Percentiles rank a stretch among this genome's conserved stretches.
These are phyloP conservation scores for Metschnikowia aberdeeniae DNA, from an alignment of 805 yeast genomes.

Conservation along the genomic window DNA sequence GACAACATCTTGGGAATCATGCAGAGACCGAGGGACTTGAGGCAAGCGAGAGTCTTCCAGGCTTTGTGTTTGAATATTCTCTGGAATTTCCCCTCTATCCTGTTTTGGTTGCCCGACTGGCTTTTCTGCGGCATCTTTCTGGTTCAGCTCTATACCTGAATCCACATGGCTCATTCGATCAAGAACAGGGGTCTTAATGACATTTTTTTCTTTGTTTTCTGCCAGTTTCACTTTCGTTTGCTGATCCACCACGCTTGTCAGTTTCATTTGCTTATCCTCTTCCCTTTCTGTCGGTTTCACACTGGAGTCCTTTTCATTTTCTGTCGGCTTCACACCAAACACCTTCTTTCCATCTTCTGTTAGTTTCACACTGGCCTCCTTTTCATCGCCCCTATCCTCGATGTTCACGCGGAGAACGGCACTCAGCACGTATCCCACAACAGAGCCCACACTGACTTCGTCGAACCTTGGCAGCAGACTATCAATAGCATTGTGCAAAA, in stretches of 20 bases:
- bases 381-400: slow-evolving; percentile 1
- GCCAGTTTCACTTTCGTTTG: too few species aligned
- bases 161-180: too few species aligned
- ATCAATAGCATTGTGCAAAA: slow-evolving; percentile 8
- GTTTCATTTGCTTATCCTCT: too few species aligned
- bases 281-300: too few species aligned
- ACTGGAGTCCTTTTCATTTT: too few species aligned
- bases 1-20: slow-evolving; percentile 8
- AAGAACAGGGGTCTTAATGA: too few species aligned
- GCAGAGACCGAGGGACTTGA: too few species aligned
- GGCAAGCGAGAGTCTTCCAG: slow-evolving; percentile 4
- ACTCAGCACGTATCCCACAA: slow-evolving; percentile 15
- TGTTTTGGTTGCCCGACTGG: background rate
- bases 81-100: background rate
- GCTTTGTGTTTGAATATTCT: background rate
- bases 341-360: background rate
- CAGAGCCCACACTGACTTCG: slow-evolving; percentile 7
- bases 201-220: too few species aligned
- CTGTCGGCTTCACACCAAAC: background rate
- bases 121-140: background rate
- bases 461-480: slow-evolving; percentile 7
- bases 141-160: background rate
- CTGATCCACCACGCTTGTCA: too few species aligned
- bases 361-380: background rate
- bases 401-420: slow-evolving; percentile 14